These are phyloP conservation scores for Ophiostoma tasmaniense DNA, from an alignment of 2,329 filamentous ascomycete species.

Conservation along the genomic window DNA sequence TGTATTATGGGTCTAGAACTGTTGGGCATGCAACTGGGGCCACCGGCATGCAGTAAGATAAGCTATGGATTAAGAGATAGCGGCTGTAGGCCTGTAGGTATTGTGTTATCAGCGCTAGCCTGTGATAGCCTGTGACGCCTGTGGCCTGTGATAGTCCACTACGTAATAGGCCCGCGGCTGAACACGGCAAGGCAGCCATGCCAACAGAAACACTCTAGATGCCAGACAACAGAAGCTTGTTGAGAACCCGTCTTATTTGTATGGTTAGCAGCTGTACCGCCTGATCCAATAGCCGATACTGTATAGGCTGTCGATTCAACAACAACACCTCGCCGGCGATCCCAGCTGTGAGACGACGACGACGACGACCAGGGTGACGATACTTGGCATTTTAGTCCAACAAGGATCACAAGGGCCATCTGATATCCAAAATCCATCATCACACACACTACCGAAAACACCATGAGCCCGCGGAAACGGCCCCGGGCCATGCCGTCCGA, in stretches of 20 bases:
- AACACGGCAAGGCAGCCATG: slow-evolving; percentile 14
- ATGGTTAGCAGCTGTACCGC: not conserved
- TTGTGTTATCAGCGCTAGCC: not conserved
- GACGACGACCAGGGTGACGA: not conserved
- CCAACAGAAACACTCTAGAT: slow-evolving; percentile 7
- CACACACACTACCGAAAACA: not conserved
- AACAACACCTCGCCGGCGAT: slow-evolving; percentile 3
- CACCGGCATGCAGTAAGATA: slow-evolving; percentile 6
- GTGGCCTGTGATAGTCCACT: slow-evolving; percentile 10
- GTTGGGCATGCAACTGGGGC: slow-evolving; percentile 4
- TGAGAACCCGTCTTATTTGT: not conserved
- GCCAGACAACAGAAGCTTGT: not conserved
- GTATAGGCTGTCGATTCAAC: not conserved
- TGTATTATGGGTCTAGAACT: not conserved
- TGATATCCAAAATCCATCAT: not conserved
- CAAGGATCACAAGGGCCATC: not conserved
- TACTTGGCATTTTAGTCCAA: not conserved
- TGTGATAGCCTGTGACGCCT: not conserved
- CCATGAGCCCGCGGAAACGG: slow-evolving; percentile 38
- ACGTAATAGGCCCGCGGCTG: slow-evolving; percentile 12
- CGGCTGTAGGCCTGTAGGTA: not conserved
- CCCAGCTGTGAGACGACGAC: not conserved
- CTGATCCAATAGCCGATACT: not conserved
- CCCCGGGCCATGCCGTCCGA: slow-evolving; percentile 30
- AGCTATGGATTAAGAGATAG: slow-evolving; percentile 1